phyloP scores from a whole-genome alignment of 768 basidiomycete genomes.

The Omphalotus guepiniiformis region DNA sequence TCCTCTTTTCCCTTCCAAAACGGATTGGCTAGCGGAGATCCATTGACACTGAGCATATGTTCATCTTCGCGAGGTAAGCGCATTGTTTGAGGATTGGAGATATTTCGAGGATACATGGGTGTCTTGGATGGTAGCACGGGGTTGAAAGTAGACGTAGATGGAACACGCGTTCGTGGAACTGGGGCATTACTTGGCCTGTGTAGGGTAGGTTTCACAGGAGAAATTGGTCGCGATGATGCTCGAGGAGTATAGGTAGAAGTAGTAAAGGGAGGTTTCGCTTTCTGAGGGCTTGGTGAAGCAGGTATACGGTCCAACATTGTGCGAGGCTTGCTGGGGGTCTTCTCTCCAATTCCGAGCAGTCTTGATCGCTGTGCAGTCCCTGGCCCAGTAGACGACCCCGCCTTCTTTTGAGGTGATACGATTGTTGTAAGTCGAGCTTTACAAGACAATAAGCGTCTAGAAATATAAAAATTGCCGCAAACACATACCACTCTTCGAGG shows the following conservation, averaged over 20 bases:
- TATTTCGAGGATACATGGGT: conserved; percentile 43
- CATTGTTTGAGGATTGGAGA: conserved; percentile 34
- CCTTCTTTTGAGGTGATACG: conserved; percentile 49
- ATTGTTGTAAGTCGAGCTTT: conserved; percentile 41
- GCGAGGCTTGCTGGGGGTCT: conserved; percentile 38
- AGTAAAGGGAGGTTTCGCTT: conserved; percentile 43
- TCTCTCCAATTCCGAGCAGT: conserved; percentile 31
- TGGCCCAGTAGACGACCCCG: conserved; percentile 46
- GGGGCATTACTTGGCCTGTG: conserved; percentile 20
- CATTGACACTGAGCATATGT: conserved; percentile 76
- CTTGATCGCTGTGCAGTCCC: conserved; percentile 49
- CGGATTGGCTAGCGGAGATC: conserved; percentile 78
- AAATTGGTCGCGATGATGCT: conserved; percentile 40
- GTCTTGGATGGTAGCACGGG: conserved; percentile 59
- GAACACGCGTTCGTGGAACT: conserved; percentile 35
- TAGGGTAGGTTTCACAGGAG: conserved; percentile 46
- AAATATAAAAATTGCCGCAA: conserved; percentile 12
- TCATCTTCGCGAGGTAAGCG: conserved; percentile 73
- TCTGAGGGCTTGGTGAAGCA: conserved; percentile 43
- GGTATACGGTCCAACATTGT: conserved; percentile 15
- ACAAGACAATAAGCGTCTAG: not conserved
- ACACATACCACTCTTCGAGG: conserved; percentile 55
- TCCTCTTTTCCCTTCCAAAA: conserved; percentile 33
- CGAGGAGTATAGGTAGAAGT: conserved; percentile 22
- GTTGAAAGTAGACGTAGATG: conserved; percentile 69